Evolutionary conservation across 306 rosid genomes (phyloP).

Genomic region (Rubus idaeus): DNA sequence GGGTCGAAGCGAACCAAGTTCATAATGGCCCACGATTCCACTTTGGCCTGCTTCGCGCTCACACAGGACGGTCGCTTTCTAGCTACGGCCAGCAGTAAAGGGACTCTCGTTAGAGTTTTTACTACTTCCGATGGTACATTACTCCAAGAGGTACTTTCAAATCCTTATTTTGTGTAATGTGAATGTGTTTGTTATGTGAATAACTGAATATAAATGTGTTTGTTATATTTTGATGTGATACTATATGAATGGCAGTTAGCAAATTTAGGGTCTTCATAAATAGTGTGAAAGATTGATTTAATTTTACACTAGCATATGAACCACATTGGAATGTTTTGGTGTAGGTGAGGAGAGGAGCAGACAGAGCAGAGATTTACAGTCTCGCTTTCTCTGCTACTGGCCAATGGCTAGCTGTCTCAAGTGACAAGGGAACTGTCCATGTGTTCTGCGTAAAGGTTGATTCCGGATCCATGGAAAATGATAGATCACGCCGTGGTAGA

Average conservation of each 20-base stretch:
- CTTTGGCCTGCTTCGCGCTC: constrained; percentile 61
- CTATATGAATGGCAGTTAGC: neutral
- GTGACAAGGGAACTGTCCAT: constrained; percentile 98
- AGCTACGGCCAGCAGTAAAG: constrained; percentile 75
- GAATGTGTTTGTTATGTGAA: neutral
- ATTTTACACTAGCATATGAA: too few species aligned
- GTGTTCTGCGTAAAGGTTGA: constrained; percentile 81
- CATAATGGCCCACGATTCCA: constrained; percentile 68
- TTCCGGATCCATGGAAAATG: constrained; percentile 50
- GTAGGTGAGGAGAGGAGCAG: constrained; percentile 94
- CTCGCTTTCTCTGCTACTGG: constrained; percentile 80
- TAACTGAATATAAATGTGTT: too few species aligned
- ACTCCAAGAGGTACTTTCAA: constrained; percentile 63
- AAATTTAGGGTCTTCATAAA: too few species aligned
- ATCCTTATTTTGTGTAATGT: too few species aligned
- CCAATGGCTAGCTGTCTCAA: constrained; percentile 93
- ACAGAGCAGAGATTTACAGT: constrained; percentile 80
- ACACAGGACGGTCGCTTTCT: constrained; percentile 65
- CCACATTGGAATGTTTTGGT: neutral
- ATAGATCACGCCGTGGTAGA: constrained; percentile 29
- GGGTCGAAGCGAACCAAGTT: constrained; percentile 64
- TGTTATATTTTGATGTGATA: neutral
- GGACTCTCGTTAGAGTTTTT: constrained; percentile 73
- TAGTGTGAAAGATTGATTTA: too few species aligned
- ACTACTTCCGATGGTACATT: constrained; percentile 68